Base-by-base conservation (phyloP, 2,329 filamentous ascomycete genomes). In the Samsoniella hepiali region DNA sequence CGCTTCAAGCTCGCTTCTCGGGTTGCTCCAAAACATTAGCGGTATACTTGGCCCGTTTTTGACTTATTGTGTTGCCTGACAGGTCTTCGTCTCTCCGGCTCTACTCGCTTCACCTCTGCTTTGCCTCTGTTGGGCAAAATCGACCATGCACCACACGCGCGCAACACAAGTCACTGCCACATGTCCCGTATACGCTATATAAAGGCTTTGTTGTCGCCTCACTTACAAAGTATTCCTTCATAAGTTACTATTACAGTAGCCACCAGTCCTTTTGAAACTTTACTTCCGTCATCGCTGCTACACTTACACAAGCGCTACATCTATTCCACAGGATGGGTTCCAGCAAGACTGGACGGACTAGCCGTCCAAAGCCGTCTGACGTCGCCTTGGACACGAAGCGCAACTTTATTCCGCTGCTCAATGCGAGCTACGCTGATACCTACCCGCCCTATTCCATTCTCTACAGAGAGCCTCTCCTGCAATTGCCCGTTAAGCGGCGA, bases 381-480 rank as follows among this genome's bases (percentile, higher is more conserved):
- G 85, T 92, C 61, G 89, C 89, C 62, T 84, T 86, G 32, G 88
- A 91, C 72, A 89, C 88, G n/a, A 91, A 91, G 75, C 83, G 81
- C 69, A 82, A 82, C 64, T 90, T 88, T 71, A 88, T 91, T 67
- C 88, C 89, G 17, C 78, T 83, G 66, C 85, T 91, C 69, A 83
- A 80, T 70, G 78, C 80, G 42, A 79, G 84, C 71, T 86, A 83
- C 75, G 79, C 76, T 64, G 77, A 79, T 63, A 74, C 76, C 69
- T 90, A 78, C 80, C 81, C 81, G 17, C 81, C 81, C 5, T 82
- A 79, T 67, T 91, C 88, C 3, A 82, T 84, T 68, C 79, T 89
- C 49, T 84, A 85, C 72, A 72, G 79, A 71, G 76, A 82, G 68
- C 77, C 81, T 67, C 71, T 82, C 70, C 71, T 76, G 70, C 79